These are phyloP conservation scores for Candida tunisiensis DNA, from an alignment of 1,139 yeast genomes.

Conservation along the genomic window DNA sequence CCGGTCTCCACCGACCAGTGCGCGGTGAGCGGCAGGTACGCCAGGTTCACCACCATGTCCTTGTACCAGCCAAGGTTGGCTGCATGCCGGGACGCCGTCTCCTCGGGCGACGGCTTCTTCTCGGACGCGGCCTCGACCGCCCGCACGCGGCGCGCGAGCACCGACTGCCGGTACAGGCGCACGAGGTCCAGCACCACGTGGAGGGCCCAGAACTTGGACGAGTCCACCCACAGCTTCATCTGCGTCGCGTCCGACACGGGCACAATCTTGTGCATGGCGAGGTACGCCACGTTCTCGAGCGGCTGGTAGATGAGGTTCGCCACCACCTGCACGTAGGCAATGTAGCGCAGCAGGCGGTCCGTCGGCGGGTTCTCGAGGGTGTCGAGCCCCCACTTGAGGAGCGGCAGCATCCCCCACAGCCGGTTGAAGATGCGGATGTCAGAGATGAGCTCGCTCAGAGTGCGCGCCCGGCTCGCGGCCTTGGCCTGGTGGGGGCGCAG, in stretches of 20 bases:
- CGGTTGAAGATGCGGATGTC: conserved; percentile 24
- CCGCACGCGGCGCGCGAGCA: conserved; percentile 1
- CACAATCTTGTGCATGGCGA: conserved; percentile 21
- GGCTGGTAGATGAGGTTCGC: conserved; percentile 22
- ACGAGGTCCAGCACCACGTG: conserved; percentile 22
- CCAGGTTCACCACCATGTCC: conserved; percentile 18
- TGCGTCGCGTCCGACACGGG: conserved; percentile 13
- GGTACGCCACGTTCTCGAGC: conserved; percentile 24
- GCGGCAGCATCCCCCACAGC: conserved; percentile 20
- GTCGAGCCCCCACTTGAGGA: conserved; percentile 20
- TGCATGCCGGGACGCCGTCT: conserved; percentile 6
- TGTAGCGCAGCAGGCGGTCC: conserved; percentile 9
- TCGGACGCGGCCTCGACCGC: no score
- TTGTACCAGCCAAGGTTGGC: conserved; percentile 9
- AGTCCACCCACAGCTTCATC: conserved; percentile 19
- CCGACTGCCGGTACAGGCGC: conserved; percentile 8
- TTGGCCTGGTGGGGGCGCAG: background rate
- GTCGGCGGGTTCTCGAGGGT: conserved; percentile 9
- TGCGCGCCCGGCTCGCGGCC: conserved; percentile 9
- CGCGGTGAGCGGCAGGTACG: conserved; percentile 24
- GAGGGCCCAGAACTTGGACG: conserved; percentile 25
- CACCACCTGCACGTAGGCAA: conserved; percentile 20
- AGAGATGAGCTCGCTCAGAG: conserved; percentile 16
- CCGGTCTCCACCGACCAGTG: conserved; percentile 27
- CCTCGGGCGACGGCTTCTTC: no score